Evolutionary conservation across 83 land plant species (phyloP).

Genomic region (Picea abies): DNA sequence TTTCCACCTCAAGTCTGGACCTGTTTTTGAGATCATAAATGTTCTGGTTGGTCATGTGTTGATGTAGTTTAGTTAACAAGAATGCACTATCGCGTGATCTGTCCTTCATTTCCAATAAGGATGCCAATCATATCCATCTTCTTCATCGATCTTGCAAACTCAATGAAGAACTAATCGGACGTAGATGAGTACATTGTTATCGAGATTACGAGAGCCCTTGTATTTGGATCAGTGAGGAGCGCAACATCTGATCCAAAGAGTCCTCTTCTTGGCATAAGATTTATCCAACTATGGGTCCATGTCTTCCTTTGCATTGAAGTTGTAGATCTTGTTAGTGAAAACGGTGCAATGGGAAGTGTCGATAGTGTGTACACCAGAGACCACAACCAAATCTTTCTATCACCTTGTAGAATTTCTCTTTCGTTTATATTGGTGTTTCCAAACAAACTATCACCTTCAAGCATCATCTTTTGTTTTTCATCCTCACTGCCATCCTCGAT

Average conservation of each 20-base stretch:
- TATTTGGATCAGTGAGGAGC: constrained; percentile 22
- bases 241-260: constrained; percentile 50
- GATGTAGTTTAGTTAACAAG: constrained; percentile 26
- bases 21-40: no score
- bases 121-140: constrained; percentile 56
- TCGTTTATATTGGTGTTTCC: background rate
- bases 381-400: constrained; percentile 30
- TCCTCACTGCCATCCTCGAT: background rate
- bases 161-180: constrained; percentile 28
- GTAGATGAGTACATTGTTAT: background rate
- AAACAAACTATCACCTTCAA: background rate
- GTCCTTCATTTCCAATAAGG: constrained; percentile 43
- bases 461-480: background rate
- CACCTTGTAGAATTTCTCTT: background rate
- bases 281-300: constrained; percentile 64
- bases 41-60: no score
- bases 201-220: constrained; percentile 10
- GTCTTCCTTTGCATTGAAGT: constrained; percentile 50
- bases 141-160: constrained; percentile 53
- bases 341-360: constrained; percentile 44
- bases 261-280: constrained; percentile 46
- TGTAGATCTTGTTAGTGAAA: constrained; percentile 40
- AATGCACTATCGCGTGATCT: constrained; percentile 28
- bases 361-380: constrained; percentile 55
- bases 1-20: no score